Evolutionary conservation across 129 eudicot genomes (phyloP), one percentile per base, ranked within the genome.

Genomic region (Lonicera japonica): DNA sequence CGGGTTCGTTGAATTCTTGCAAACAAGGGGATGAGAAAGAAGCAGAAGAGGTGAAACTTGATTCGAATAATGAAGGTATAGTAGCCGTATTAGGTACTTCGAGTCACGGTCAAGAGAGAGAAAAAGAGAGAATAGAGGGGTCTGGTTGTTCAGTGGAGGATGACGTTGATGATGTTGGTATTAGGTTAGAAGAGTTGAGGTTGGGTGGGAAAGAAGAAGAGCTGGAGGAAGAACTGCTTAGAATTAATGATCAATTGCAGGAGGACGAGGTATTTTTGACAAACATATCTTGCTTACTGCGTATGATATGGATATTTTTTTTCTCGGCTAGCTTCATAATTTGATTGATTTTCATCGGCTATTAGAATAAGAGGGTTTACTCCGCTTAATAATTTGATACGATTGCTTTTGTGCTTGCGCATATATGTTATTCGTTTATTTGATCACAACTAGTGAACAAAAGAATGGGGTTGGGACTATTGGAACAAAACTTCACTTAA

Each of bases 231-330:
- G 95, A 91, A 51, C 45, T 64, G 23, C 55, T 73, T 51, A 70
- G 65, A 61, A 71, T 73, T 15, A 91, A 87, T 79, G 86, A 87
- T 80, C 98, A 91, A 45, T 65, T 79, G 67, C 96, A 91, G 58
- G 86, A 82, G 61, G 96, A 91, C 64, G 98, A 91, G 96, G 98
- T 87, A 73, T 20, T n/a, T 17, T 15, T 17, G 3, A 17, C 55
- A 3, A 43, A 43, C n/a, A n/a, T n/a, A n/a, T n/a, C n/a, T n/a
- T n/a, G n/a, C n/a, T n/a, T n/a, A 29, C 36, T 29, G 6, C 36
- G 2, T 29, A 6, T 29, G 36, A 29, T 29, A 29, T 29, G n/a
- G n/a, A 29, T 29, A 29, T 29, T 29, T 6, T n/a, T n/a, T n/a
- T n/a, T n/a, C n/a, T n/a, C n/a, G n/a, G n/a, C n/a, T n/a, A n/a